A percentile compares a stretch with the other conserved stretches of the same genome.
Evolutionary conservation across 441 rosid species (phyloP).

Genomic region (Populus hybrid): DNA sequence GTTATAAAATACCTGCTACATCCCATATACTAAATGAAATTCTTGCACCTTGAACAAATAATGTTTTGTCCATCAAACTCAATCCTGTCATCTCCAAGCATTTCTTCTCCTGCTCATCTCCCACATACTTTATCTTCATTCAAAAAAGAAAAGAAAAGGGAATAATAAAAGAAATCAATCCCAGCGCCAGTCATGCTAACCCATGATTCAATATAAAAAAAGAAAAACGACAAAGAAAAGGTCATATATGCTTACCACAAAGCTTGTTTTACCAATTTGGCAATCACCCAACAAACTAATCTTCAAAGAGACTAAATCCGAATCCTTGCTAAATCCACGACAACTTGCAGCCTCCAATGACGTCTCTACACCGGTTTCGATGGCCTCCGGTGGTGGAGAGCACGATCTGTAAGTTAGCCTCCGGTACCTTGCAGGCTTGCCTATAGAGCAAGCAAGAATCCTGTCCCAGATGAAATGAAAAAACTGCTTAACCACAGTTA

Average conservation of each 20-base stretch:
- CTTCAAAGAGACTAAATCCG: constrained; percentile 80
- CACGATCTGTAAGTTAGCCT: constrained; percentile 41
- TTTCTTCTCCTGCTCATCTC: constrained; percentile 59
- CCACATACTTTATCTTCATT: constrained; percentile 65
- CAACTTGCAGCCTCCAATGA: constrained; percentile 14
- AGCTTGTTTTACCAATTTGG: constrained; percentile 88
- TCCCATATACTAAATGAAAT: constrained; percentile 92
- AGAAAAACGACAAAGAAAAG: neutral
- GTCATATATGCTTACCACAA: constrained; percentile 48
- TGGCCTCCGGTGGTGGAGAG: constrained; percentile 34
- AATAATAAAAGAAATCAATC: neutral
- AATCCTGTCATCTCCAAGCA: constrained; percentile 70
- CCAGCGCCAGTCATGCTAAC: neutral
- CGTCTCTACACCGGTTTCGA: constrained; percentile 8
- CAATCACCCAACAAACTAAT: constrained; percentile 86
- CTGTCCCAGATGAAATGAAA: constrained; percentile 71
- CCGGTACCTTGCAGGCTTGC: constrained; percentile 53
- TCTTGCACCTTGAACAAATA: constrained; percentile 69
- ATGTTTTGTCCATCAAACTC: constrained; percentile 78
- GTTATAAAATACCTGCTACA: constrained; percentile 58
- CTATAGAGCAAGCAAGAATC: constrained; percentile 67
- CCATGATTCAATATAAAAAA: neutral
- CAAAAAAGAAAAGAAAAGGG: neutral
- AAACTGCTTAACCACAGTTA: constrained; percentile 53
- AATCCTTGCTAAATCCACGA: constrained; percentile 48